Base-by-base conservation (phyloP, 306 rosid genomes). In the Carpinus fangiana region DNA sequence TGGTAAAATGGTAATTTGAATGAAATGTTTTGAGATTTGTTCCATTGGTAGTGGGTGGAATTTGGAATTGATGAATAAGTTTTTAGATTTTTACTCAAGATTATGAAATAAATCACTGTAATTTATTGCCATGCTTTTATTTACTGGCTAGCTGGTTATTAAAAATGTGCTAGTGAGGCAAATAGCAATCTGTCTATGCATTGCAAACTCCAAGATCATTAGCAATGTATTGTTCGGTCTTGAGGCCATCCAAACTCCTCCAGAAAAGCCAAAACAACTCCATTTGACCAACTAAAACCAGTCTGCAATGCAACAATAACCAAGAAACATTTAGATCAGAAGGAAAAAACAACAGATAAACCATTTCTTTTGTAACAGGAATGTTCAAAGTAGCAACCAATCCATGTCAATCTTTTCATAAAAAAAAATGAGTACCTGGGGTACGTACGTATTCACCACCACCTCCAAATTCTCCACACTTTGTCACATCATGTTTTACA, bases 241-340 rank as follows among this genome's bases (percentile, higher is more conserved):
- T 76, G 55, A 47, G 96, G 98, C 99, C 99, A 95, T 78, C 98
- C 98, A 81, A 95, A 93, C 88, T 95, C 97, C 88, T 92, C 99
- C 83, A 92, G 83, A 81, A 95, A 89, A 61, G 98, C 96, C 85
- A 95, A 87, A 48, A 91, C 95, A 65, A 95, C 94, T 71, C 98
- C 98, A 73, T 92, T 95, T 16, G 98, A 89, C 98, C 97, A 95
- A 11, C 98, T 98, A 87, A 95, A 95, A 78, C 98, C 97, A 84
- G 96, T 95, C 99, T 95, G 88, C 86, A 85, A 77, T 81, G 77
- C 78, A 81, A 70, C 50, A 31, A 31, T 31, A 31, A 2, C 34
- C 34, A 31, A 31, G 34, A 31, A 31, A 31, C 34, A 31, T 31
- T 31, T 31, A 31, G 34, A 31, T 31, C 34, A 31, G 34, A 31